Evolutionary conservation across 352 stramenopile species (phyloP).

Genomic region (Globisporangium paroecandrum): DNA sequence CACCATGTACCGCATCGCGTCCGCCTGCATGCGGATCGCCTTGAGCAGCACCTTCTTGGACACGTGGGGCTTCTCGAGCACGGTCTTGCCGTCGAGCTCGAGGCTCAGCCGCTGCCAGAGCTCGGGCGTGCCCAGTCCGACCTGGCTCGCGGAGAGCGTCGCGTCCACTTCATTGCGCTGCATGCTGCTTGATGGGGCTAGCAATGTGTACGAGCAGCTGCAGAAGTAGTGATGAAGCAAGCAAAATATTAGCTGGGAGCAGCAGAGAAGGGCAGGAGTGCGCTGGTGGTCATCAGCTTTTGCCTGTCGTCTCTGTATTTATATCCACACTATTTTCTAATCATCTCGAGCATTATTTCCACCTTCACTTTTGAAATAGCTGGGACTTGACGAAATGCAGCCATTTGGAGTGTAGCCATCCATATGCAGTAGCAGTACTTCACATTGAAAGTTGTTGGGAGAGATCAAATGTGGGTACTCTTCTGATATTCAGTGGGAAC

Average conservation of each 20-base stretch:
- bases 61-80: conserved; percentile 73
- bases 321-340: not conserved
- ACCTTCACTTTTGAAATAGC: not conserved
- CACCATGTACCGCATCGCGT: conserved; percentile 80
- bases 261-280: not conserved
- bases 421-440: too few species aligned
- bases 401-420: conserved; percentile 1
- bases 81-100: conserved; percentile 77
- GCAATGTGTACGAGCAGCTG: not conserved
- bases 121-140: conserved; percentile 73
- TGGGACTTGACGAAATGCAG: not conserved
- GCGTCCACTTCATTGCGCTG: conserved; percentile 84
- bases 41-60: conserved; percentile 84
- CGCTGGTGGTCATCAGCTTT: not conserved
- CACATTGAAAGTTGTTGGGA: too few species aligned
- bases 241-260: not conserved
- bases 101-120: conserved; percentile 75
- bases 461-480: too few species aligned
- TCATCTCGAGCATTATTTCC: not conserved
- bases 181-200: conserved; percentile 25
- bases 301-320: not conserved
- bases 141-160: conserved; percentile 36
- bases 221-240: not conserved
- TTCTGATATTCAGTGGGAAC: too few species aligned
- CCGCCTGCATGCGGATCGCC: conserved; percentile 76